phyloP scores from a whole-genome alignment of 1,139 yeast species.

The Pneumocystis sp. region DNA sequence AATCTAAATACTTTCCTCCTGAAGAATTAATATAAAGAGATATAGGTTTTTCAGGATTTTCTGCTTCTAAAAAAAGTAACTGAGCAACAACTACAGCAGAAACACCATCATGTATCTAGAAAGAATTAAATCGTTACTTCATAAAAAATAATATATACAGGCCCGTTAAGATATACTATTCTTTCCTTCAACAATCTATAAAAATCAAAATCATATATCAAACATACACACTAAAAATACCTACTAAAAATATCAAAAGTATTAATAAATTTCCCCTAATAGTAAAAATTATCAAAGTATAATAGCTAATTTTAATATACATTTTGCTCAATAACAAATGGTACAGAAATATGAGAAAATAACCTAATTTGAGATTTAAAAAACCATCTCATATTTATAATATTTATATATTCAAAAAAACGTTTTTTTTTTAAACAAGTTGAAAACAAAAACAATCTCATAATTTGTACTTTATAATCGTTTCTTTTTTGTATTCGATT shows the following conservation, averaged over 20 bases:
- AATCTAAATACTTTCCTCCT: slow-evolving; percentile 18
- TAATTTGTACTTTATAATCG: neutral
- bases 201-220: neutral
- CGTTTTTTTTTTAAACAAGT: neutral
- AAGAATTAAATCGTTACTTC: neutral
- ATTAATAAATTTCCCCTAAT: slow-evolving; percentile 7
- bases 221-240: neutral
- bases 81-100: slow-evolving; percentile 25
- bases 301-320: neutral
- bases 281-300: neutral
- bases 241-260: slow-evolving; percentile 16
- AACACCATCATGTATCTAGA: slow-evolving; percentile 19
- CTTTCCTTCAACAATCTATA: slow-evolving; percentile 20
- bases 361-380: neutral
- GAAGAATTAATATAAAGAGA: slow-evolving; percentile 25
- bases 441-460: neutral
- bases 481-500: neutral
- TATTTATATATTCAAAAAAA: neutral
- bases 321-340: slow-evolving; percentile 10
- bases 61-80: slow-evolving; percentile 22
- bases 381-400: neutral
- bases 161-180: slow-evolving; percentile 22
- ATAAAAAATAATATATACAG: slow-evolving; percentile 6
- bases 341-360: slow-evolving; percentile 23
- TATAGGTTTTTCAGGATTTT: slow-evolving; percentile 21